Base-by-base conservation (phyloP, 192 early-diverging fungal genomes). In the Backusella sp. region DNA sequence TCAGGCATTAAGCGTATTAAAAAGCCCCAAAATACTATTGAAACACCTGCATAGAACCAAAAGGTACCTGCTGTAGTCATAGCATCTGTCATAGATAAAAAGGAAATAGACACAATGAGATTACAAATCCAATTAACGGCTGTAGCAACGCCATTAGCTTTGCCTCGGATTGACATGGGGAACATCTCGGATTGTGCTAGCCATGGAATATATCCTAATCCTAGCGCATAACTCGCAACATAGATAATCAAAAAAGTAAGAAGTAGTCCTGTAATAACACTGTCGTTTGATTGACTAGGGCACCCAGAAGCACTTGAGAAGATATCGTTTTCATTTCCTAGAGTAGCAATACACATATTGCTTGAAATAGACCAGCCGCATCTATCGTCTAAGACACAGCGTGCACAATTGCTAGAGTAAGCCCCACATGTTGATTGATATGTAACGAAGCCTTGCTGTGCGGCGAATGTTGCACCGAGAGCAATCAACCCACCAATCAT, bases 121-220 rank as follows among this genome's bases (percentile, higher is more conserved):
- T 88, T 88, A 68, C 79, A 80, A 1, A 82, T 74, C 84, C 86
- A 88, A 44, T 88, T 88, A 26, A 84, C 85, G 15, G 87, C 86
- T 49, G 85, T 88, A 5, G 84, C 83, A 70, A 85, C 82, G 23
- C 87, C 87, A 35, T 77, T 86, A 17, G 85, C 87, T 72, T 86
- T 85, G 19, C 87, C 87, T 30, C 85, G 84, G 26, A 88, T 79
- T 70, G 82, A 79, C 11, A 84, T 77, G 3, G 85, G 77, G 35
- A 88, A 88, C 34, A 86, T 59, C 75, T 88, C 87, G 65, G 84
- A 85, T 68, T 88, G 85, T 41, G 85, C 79, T 52, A 86, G 72
- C 87, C 87, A 88, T 28, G 87, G 87, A 5, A 81, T 83, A 81
- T 88, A 84, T 6, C 85, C 87, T 2, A 88, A 68, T 35, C 87